phyloP scores from a whole-genome alignment of 2,329 filamentous ascomycete genomes.

The Epichloe sylvatica region DNA sequence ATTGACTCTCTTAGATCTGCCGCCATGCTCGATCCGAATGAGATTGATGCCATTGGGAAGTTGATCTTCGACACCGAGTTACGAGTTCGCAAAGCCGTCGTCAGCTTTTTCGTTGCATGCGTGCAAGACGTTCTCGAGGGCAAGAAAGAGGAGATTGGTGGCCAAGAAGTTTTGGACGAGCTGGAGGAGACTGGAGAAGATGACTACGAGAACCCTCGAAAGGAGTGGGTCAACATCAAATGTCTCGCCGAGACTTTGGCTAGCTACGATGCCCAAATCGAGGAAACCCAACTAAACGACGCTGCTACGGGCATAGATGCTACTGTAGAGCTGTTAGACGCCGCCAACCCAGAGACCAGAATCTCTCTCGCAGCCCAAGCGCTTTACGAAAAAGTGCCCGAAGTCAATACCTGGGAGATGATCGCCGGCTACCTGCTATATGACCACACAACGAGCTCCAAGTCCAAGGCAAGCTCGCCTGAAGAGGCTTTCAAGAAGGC shows the following conservation, averaged over 20 bases:
- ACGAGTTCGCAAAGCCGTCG: constrained; percentile 74
- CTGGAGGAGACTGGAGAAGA: constrained; percentile 60
- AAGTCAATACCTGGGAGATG: constrained; percentile 76
- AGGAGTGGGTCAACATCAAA: constrained; percentile 85
- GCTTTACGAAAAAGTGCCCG: constrained; percentile 67
- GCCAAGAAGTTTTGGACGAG: constrained; percentile 63
- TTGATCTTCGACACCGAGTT: constrained; percentile 81
- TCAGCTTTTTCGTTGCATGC: constrained; percentile 79
- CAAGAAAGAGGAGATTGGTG: constrained; percentile 72
- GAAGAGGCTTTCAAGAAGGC: constrained; percentile 54
- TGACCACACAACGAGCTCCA: constrained; percentile 63
- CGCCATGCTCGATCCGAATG: constrained; percentile 77
- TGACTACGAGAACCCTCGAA: constrained; percentile 60
- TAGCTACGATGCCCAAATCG: constrained; percentile 61
- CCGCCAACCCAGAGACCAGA: constrained; percentile 58
- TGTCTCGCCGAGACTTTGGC: constrained; percentile 73
- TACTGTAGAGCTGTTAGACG: constrained; percentile 43
- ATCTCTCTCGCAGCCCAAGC: constrained; percentile 77
- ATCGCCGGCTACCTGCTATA: constrained; percentile 82
- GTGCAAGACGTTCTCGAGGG: constrained; percentile 68
- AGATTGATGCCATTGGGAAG: constrained; percentile 77
- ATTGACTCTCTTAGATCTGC: constrained; percentile 70
- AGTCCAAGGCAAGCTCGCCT: constrained; percentile 35
- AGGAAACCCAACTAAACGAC: constrained; percentile 37
- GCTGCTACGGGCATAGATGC: constrained; percentile 33